Conservation (phyloP, 306 rosid species). For the Cicer bijugum region DNA sequence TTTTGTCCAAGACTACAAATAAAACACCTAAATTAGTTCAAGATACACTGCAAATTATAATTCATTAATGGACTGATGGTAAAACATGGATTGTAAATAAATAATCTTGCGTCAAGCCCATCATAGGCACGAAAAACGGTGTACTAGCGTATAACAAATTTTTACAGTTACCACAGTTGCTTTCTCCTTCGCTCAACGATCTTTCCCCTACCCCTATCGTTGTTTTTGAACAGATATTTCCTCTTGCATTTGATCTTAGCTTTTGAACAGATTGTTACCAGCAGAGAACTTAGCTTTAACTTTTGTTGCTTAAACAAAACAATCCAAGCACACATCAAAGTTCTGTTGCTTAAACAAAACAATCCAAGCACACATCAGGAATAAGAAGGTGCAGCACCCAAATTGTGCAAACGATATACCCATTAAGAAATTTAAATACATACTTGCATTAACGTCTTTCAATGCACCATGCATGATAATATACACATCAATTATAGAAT, state of each 20-base stretch:
- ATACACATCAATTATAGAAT: constrained; percentile 37
- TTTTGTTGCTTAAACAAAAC: neutral
- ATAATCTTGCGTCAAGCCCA: neutral
- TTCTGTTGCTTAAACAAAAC: neutral
- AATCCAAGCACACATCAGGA: constrained; percentile 5
- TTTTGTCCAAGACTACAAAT: too few species aligned
- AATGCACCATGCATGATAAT: constrained; percentile 31
- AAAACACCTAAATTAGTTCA: neutral
- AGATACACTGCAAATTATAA: neutral
- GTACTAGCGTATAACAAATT: neutral
- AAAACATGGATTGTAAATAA: neutral
- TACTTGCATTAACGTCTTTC: constrained; percentile 16
- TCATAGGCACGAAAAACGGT: neutral
- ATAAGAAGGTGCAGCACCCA: neutral
- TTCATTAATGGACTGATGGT: neutral
- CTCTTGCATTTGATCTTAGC: constrained; percentile 4
- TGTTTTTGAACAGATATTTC: neutral
- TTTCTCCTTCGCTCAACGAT: neutral
- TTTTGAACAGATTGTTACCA: neutral
- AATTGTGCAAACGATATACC: constrained; percentile 10
- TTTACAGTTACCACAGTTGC: neutral
- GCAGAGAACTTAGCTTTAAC: neutral
- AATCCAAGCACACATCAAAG: neutral
- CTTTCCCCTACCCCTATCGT: too few species aligned
- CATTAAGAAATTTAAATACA: neutral